Evolutionary conservation across 2,329 filamentous ascomycete species (phyloP).

Genomic region (Phaeosphaeriaceae sp.): DNA sequence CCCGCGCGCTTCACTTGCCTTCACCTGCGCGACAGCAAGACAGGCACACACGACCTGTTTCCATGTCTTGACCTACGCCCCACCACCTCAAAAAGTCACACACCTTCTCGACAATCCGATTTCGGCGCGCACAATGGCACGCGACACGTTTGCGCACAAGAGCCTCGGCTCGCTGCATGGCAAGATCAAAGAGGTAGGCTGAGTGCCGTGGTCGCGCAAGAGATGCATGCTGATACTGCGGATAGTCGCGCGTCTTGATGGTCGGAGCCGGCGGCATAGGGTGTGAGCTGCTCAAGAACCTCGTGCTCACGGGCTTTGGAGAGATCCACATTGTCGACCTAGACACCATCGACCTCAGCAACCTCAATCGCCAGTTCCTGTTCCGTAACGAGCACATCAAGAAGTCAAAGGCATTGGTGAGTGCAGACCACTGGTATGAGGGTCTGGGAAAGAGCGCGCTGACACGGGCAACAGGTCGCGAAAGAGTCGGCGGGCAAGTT

Average conservation of each 20-base stretch:
- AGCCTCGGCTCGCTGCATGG: conserved; percentile 69
- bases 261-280: conserved; percentile 97
- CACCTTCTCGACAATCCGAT: conserved; percentile 5
- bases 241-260: conserved; percentile 84
- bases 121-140: conserved; percentile 49
- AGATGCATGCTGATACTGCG: conserved; percentile 25
- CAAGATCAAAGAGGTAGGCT: conserved; percentile 70
- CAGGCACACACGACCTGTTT: background rate
- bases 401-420: conserved; percentile 89
- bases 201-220: background rate
- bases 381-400: conserved; percentile 98
- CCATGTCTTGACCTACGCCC: conserved; percentile 22
- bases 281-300: conserved; percentile 96
- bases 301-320: conserved; percentile 89
- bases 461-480: conserved; percentile 69
- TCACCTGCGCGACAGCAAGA: conserved; percentile 8
- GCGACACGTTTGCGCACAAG: conserved; percentile 61
- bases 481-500: conserved; percentile 91
- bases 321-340: conserved; percentile 95
- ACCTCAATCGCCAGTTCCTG: conserved; percentile 96
- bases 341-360: conserved; percentile 97
- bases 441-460: conserved; percentile 16
- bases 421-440: conserved; percentile 28
- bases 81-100: conserved; percentile 9
- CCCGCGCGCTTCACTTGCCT: conserved; percentile 8